Evolutionary conservation across 768 basidiomycete species (phyloP).

Genomic region (Tylopilus intermedius): DNA sequence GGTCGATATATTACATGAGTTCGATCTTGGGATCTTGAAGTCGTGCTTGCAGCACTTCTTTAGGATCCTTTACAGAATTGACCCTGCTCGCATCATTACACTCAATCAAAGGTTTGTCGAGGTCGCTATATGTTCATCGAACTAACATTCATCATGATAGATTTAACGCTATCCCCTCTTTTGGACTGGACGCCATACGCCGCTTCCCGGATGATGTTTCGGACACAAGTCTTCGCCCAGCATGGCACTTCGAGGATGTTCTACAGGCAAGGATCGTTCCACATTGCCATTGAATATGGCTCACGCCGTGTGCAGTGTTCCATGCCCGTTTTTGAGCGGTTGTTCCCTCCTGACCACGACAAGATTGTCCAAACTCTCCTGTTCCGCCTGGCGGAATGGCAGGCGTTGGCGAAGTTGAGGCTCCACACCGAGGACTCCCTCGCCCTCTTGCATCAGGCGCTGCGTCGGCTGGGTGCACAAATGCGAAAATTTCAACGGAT

Average conservation of each 20-base stretch:
- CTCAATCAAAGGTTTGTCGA: background rate
- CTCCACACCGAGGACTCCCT: background rate
- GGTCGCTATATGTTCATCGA: no score
- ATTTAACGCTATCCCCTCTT: background rate
- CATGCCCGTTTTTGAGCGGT: no score
- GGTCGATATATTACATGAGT: background rate
- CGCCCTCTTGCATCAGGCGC: background rate
- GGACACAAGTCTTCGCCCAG: no score
- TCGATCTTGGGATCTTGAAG: background rate
- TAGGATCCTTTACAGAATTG: background rate
- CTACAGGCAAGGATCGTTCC: no score
- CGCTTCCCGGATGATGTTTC: constrained; percentile 20
- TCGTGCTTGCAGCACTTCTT: background rate
- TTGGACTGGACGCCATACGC: constrained; percentile 27
- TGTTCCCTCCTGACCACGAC: no score
- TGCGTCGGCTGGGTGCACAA: background rate
- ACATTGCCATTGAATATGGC: no score
- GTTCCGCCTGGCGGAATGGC: no score
- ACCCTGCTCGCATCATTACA: background rate
- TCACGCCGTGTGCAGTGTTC: no score
- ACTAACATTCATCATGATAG: background rate
- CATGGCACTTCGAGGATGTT: no score
- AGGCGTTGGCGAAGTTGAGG: no score
- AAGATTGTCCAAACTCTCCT: no score
- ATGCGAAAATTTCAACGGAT: background rate